Conservation (phyloP, 768 basidiomycete species). For the Panellus pusillus region DNA sequence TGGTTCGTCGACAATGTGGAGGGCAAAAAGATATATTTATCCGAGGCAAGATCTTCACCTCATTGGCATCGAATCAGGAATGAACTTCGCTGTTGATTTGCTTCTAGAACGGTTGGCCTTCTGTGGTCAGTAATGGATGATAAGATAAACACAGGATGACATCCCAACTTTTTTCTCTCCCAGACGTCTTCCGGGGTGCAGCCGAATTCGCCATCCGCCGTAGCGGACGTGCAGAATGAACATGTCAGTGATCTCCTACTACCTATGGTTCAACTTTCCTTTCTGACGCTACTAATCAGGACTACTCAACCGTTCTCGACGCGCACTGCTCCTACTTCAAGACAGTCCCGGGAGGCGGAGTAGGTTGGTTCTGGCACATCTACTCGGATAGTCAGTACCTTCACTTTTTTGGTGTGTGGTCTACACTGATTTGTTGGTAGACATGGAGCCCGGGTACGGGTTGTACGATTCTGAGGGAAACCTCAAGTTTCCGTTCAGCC, state of each 20-base stretch:
- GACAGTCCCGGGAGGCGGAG: slow-evolving; percentile 53
- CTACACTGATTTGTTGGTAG: slow-evolving; percentile 3
- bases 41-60: slow-evolving; percentile 48
- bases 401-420: neutral
- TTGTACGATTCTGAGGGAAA: slow-evolving; percentile 51
- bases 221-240: slow-evolving; percentile 63
- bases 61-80: neutral
- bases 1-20: slow-evolving; percentile 67
- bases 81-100: neutral
- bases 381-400: slow-evolving; percentile 61
- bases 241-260: slow-evolving; percentile 38
- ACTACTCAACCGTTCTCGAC: slow-evolving; percentile 66
- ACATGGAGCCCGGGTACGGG: slow-evolving; percentile 64
- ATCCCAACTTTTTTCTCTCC: neutral
- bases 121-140: slow-evolving; percentile 28
- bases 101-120: slow-evolving; percentile 78
- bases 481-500: slow-evolving; percentile 65
- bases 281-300: slow-evolving; percentile 33
- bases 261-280: neutral
- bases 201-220: slow-evolving; percentile 62
- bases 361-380: slow-evolving; percentile 84
- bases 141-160: neutral
- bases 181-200: slow-evolving; percentile 57
- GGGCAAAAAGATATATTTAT: slow-evolving; percentile 75
- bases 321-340: slow-evolving; percentile 65